Evolutionary conservation across 768 basidiomycete species (phyloP).

Genomic region (Trichaptum fuscoviolaceum): DNA sequence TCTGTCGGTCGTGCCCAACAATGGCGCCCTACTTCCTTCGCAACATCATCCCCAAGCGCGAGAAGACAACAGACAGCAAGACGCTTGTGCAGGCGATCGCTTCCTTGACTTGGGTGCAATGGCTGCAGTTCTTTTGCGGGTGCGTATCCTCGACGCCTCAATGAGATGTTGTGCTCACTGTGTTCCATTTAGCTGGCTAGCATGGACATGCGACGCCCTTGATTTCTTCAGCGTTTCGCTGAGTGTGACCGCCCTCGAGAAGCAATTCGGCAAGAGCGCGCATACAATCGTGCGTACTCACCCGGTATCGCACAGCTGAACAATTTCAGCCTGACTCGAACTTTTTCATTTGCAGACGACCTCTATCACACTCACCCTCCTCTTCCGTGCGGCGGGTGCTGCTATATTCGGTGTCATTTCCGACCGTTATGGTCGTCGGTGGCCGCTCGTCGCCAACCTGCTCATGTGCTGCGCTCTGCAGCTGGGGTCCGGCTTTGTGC

Average conservation of each 20-base stretch:
- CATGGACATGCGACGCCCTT: slow-evolving; percentile 83
- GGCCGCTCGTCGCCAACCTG: slow-evolving; percentile 81
- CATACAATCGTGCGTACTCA: slow-evolving; percentile 36
- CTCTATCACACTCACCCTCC: slow-evolving; percentile 85
- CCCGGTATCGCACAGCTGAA: not conserved
- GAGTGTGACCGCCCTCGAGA: slow-evolving; percentile 40
- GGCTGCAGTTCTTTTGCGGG: slow-evolving; percentile 55
- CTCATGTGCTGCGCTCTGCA: slow-evolving; percentile 66
- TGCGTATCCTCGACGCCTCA: not conserved
- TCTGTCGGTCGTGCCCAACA: not conserved
- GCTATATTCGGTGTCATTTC: slow-evolving; percentile 79
- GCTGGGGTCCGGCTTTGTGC: slow-evolving; percentile 75
- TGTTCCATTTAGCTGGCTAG: slow-evolving; percentile 53
- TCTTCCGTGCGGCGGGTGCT: slow-evolving; percentile 82
- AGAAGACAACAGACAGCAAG: slow-evolving; percentile 30
- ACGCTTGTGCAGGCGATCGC: slow-evolving; percentile 40
- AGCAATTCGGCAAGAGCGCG: slow-evolving; percentile 41
- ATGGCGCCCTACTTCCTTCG: slow-evolving; percentile 15
- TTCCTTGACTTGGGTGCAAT: slow-evolving; percentile 46
- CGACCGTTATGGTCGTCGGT: slow-evolving; percentile 90
- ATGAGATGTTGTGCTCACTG: not conserved
- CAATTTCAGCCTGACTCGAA: slow-evolving; percentile 8
- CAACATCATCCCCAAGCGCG: slow-evolving; percentile 29
- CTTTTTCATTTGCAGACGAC: slow-evolving; percentile 41
- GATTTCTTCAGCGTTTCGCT: slow-evolving; percentile 82